These are phyloP conservation scores for Taphrina confusa DNA, from an alignment of 1,139 yeast genomes.

Conservation along the genomic window DNA sequence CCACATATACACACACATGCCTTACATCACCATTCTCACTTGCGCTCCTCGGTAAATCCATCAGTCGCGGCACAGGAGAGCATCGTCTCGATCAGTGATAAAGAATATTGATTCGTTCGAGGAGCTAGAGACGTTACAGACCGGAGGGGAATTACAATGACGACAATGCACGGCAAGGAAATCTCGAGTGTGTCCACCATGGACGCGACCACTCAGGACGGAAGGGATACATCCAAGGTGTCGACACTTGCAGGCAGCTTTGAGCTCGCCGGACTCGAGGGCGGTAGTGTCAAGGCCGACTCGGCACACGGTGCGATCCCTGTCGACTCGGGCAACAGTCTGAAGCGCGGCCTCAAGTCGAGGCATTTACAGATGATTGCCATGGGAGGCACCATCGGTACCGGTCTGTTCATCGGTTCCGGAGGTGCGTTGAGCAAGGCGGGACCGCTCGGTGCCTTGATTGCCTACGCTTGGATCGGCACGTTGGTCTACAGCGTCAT, in stretches of 20 bases:
- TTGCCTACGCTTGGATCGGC: slow-evolving; percentile 71
- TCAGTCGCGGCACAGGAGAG: too few relatives aligned
- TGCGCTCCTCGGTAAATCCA: too few relatives aligned
- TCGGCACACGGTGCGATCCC: neutral
- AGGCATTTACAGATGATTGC: slow-evolving; percentile 56
- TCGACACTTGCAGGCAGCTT: neutral
- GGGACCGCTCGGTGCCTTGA: slow-evolving; percentile 77
- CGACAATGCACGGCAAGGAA: neutral
- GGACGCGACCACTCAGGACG: too few relatives aligned
- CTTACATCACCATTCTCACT: too few relatives aligned
- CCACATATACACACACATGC: too few relatives aligned
- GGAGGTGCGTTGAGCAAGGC: slow-evolving; percentile 76
- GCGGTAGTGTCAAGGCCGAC: neutral
- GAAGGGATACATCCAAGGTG: too few relatives aligned
- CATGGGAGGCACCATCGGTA: slow-evolving; percentile 57
- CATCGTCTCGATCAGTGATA: too few relatives aligned
- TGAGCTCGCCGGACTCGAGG: neutral
- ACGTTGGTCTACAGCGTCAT: slow-evolving; percentile 67
- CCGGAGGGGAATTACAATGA: neutral
- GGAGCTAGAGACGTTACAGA: too few relatives aligned
- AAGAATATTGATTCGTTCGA: too few relatives aligned
- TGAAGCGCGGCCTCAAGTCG: slow-evolving; percentile 49
- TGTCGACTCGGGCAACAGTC: neutral
- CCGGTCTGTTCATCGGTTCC: slow-evolving; percentile 61
- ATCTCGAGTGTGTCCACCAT: neutral